Evolutionary conservation across 371 early-diverging fungal genomes (phyloP), one percentile per base, ranked within the genome.

Genomic region (Lichtheimia ornata): DNA sequence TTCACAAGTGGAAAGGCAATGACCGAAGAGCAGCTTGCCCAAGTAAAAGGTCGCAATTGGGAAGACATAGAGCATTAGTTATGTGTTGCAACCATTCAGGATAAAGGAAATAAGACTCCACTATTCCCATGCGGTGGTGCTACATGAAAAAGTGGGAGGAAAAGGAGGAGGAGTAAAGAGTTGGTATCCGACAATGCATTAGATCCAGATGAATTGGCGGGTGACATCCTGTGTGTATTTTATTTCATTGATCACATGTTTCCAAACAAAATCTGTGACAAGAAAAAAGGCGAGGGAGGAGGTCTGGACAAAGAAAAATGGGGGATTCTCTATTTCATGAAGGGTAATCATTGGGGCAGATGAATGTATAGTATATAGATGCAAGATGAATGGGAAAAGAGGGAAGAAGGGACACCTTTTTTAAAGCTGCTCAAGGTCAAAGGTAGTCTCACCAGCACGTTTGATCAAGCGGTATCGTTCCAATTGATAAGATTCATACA

Each of bases 31-130:
- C 85, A 84, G 45, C 71, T 94, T 43, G 66, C 83, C 11, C 65
- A 76, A 14, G 90, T 91, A 25, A 91, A 89, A 63, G 95, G 95
- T 4, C 88, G 94, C 54, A 86, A 83, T 51, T 94, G 94, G 93
- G 89, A 91, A 40, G 92, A 91, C 35, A 82, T 93, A 52, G 82
- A 81, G 5, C 89, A 91, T 58, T 87, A 66, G 65, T 53, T 28
- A 11, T 35, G 35, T 35, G 11, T 35, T 35, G 35, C 11, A 35
- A 35, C 35, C 35, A 35, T 35, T 35, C 28, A 35, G 35, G 35
- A 28, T 28, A 28, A 4, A 28, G 28, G 35, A 35, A 35, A 9
- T 9, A 35, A 35, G 11, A 11, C 0, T 35, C 35, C 35, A 35
- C 11, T 35, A 35, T 35, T 35, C 35, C 35, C 6, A 35, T 11